Conservation (phyloP, 805 yeast genomes). For the Saccharomycopsis schoenii region DNA sequence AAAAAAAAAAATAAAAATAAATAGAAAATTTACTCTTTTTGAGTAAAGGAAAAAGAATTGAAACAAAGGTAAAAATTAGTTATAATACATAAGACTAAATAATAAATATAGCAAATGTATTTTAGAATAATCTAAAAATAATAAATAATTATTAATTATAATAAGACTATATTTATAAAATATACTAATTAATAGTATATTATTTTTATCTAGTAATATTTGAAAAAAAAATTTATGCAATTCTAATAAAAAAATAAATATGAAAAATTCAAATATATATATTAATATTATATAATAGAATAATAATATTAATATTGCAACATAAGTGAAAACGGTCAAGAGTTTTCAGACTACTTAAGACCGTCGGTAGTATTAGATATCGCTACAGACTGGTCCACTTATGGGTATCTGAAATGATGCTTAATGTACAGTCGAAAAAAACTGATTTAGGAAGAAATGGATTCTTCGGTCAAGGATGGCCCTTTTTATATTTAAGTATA, state of each 20-base stretch:
- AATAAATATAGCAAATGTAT: no score
- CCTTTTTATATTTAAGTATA: slow-evolving; percentile 2
- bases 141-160: no score
- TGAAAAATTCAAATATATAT: neutral
- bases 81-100: neutral
- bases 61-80: neutral
- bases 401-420: slow-evolving; percentile 2
- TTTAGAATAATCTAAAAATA: no score
- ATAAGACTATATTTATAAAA: no score
- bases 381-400: slow-evolving; percentile 1
- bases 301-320: neutral
- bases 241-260: neutral
- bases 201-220: neutral
- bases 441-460: no score
- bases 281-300: neutral
- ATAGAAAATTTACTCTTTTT: no score
- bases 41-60: neutral
- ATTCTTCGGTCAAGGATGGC: slow-evolving; percentile 9
- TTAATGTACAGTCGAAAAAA: neutral
- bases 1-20: neutral
- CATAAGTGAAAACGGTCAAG: neutral
- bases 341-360: neutral
- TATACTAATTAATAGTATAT: neutral
- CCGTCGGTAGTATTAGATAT: neutral
- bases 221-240: neutral